Evolutionary conservation across 2,329 filamentous ascomycete species (phyloP).

Genomic region (Berkeleyomyces rouxiae): DNA sequence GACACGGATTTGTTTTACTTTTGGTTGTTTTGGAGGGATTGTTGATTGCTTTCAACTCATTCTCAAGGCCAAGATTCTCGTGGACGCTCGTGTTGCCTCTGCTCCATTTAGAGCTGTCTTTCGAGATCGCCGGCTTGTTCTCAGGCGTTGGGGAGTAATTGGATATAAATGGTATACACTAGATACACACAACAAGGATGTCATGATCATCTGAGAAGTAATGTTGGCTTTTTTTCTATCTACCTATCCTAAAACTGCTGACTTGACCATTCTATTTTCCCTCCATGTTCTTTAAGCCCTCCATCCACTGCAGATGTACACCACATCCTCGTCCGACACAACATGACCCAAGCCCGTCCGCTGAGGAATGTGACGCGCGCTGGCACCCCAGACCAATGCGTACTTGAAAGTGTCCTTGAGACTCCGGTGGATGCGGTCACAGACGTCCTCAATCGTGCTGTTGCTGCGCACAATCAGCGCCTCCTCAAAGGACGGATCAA

Average conservation of each 20-base stretch:
- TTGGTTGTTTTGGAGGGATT: too few species aligned
- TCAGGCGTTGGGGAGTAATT: not conserved
- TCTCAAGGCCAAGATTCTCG: too few species aligned
- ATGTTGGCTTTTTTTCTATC: slow-evolving; percentile 1
- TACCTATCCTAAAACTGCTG: too few species aligned
- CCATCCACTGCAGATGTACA: slow-evolving; percentile 50
- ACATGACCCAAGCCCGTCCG: slow-evolving; percentile 71
- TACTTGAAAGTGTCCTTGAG: slow-evolving; percentile 99
- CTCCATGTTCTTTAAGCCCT: slow-evolving; percentile 30
- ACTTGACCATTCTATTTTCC: slow-evolving; percentile 3
- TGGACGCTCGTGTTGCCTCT: too few species aligned
- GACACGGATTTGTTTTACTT: too few species aligned
- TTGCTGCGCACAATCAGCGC: slow-evolving; percentile 82
- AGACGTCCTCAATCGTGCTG: slow-evolving; percentile 89
- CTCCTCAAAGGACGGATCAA: slow-evolving; percentile 77
- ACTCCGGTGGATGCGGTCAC: slow-evolving; percentile 81
- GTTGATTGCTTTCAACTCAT: too few species aligned
- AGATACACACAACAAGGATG: not conserved
- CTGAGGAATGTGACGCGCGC: slow-evolving; percentile 86
- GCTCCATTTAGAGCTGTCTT: too few species aligned
- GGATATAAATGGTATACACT: not conserved
- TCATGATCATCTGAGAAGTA: not conserved
- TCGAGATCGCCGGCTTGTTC: too few species aligned
- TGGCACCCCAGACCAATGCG: slow-evolving; percentile 92
- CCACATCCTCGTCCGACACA: slow-evolving; percentile 55